These are phyloP conservation scores for Populus hybrid DNA, from an alignment of 441 rosid species.

Conservation along the genomic window DNA sequence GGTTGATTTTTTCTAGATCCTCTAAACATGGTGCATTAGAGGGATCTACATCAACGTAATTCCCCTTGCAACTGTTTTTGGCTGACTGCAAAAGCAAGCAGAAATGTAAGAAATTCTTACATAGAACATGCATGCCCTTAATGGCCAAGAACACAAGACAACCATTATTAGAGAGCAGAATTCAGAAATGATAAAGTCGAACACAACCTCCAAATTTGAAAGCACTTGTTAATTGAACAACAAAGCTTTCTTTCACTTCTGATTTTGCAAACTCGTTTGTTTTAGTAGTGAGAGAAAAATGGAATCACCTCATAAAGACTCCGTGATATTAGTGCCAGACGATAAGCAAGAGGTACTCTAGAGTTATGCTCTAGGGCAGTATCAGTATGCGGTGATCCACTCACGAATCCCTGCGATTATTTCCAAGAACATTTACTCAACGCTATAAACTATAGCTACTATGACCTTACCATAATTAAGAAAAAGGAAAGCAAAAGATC, in stretches of 20 bases:
- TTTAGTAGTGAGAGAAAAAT: not conserved
- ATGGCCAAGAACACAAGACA: not conserved
- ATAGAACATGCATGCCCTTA: not conserved
- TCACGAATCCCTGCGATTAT: conserved; percentile 23
- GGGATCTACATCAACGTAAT: conserved; percentile 11
- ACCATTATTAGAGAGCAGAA: not conserved
- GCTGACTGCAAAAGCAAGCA: conserved; percentile 21
- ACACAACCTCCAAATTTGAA: not conserved
- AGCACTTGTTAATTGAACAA: not conserved
- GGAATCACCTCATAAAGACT: conserved; percentile 21
- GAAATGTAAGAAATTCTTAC: not conserved
- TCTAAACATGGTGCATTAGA: conserved; percentile 17
- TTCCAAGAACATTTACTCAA: conserved; percentile 1
- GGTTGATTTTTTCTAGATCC: conserved; percentile 10
- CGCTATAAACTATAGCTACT: not conserved
- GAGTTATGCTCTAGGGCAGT: conserved; percentile 18
- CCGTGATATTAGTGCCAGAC: conserved; percentile 27
- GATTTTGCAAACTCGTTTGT: not conserved
- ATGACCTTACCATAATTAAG: not conserved
- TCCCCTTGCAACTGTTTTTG: conserved; percentile 26
- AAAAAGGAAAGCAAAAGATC: not conserved
- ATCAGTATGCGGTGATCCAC: conserved; percentile 27
- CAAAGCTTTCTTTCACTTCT: not conserved
- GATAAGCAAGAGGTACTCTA: conserved; percentile 13
- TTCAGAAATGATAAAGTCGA: not conserved